These are phyloP conservation scores for Colletotrichum sublineola DNA, from an alignment of 2,329 filamentous ascomycete species.

Conservation along the genomic window DNA sequence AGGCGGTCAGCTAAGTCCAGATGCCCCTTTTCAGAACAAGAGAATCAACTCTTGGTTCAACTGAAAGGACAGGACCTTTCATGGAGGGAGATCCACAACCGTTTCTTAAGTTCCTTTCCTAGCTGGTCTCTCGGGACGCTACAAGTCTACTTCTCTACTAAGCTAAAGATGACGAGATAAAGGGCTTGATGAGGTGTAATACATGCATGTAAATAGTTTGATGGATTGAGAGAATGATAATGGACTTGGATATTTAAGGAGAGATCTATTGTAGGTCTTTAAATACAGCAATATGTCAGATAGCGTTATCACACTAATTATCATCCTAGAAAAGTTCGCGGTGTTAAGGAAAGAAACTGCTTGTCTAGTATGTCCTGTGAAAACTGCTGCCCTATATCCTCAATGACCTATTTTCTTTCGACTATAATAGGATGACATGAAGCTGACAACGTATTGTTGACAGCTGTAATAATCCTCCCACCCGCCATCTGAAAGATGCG, in stretches of 20 bases:
- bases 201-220: neutral
- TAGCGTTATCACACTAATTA: neutral
- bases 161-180: slow-evolving; percentile 11
- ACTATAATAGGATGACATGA: neutral
- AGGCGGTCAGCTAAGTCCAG: slow-evolving; percentile 2
- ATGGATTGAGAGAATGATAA: neutral
- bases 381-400: slow-evolving; percentile 6
- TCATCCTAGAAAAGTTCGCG: neutral
- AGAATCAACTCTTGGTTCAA: slow-evolving; percentile 13
- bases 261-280: neutral
- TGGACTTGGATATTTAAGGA: slow-evolving; percentile 7
- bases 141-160: slow-evolving; percentile 5
- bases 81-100: neutral
- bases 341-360: slow-evolving; percentile 5
- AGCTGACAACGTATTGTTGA: neutral
- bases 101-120: neutral
- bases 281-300: neutral
- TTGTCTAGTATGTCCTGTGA: slow-evolving; percentile 1
- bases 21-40: neutral
- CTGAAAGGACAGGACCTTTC: slow-evolving; percentile 1
- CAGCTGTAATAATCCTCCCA: slow-evolving; percentile 7
- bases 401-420: neutral
- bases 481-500: neutral
- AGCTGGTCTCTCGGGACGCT: slow-evolving; percentile 11
- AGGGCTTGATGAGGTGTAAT: neutral